A percentile compares a stretch with the other conserved stretches of the same genome.
phyloP scores from a whole-genome alignment of 1,284 basidiomycete genomes.

The Trichosporon asahii region DNA sequence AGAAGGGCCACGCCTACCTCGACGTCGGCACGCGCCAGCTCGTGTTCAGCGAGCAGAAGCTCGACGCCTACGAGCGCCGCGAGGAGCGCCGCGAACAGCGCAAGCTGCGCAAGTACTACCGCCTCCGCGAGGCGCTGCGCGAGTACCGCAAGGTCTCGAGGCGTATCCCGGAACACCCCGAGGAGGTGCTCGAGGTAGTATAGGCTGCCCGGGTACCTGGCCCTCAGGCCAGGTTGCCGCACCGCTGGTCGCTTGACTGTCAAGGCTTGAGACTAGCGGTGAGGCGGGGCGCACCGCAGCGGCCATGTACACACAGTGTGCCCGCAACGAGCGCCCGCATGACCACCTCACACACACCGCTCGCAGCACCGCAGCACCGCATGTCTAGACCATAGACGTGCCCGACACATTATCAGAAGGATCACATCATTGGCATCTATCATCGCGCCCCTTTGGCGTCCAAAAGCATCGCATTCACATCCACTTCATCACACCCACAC shows the following conservation, averaged over 20 bases:
- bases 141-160: background rate
- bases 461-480: background rate
- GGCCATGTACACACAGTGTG: too few relatives aligned
- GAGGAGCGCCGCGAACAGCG: background rate
- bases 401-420: too few relatives aligned
- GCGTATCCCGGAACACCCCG: background rate
- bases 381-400: too few relatives aligned
- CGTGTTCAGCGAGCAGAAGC: background rate
- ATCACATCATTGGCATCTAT: background rate
- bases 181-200: background rate
- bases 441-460: too few relatives aligned
- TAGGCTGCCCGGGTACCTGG: too few relatives aligned
- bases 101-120: conserved; percentile 6
- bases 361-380: background rate
- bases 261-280: too few relatives aligned
- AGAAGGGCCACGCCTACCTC: background rate
- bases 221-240: too few relatives aligned
- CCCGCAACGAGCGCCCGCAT: too few relatives aligned
- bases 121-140: background rate
- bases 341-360: background rate
- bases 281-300: too few relatives aligned
- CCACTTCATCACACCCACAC: background rate
- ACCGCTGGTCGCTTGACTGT: too few relatives aligned
- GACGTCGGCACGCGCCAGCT: background rate
- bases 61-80: conserved; percentile 5